These are phyloP conservation scores for Hortaea sp. DNA, from an alignment of 2,329 filamentous ascomycete genomes.

Conservation along the genomic window DNA sequence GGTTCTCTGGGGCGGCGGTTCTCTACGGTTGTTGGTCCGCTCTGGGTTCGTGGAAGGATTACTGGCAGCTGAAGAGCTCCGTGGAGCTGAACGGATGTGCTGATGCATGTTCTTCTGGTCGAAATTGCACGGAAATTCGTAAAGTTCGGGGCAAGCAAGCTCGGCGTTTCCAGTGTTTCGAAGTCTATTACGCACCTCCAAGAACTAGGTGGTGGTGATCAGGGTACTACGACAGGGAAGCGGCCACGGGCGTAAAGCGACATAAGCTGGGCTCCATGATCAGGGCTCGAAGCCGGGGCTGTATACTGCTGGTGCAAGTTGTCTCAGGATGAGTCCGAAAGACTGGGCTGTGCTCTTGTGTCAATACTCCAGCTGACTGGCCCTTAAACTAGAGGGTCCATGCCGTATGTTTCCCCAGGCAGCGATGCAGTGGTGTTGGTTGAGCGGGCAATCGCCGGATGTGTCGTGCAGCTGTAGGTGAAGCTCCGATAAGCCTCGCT, in stretches of 20 bases:
- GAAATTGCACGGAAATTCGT: not conserved
- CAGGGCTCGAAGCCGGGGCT: not conserved
- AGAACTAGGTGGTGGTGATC: not conserved
- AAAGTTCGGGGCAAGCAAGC: not conserved
- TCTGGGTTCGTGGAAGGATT: conserved; percentile 62
- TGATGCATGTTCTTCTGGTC: conserved; percentile 62
- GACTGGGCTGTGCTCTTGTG: not conserved
- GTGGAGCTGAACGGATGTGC: conserved; percentile 66
- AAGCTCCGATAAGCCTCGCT: not conserved
- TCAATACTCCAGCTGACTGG: not conserved
- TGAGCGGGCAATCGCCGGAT: not conserved
- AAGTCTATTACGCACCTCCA: not conserved
- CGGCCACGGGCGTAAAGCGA: not conserved
- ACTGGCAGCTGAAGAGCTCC: conserved; percentile 61
- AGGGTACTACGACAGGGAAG: not conserved
- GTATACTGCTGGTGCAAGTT: not conserved
- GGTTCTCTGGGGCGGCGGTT: conserved; percentile 43
- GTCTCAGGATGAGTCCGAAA: not conserved
- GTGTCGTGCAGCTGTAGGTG: not conserved
- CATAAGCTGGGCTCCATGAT: conserved; percentile 2
- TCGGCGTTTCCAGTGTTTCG: not conserved
- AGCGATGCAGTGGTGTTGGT: not conserved
- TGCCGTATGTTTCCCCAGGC: not conserved
- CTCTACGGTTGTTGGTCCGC: conserved; percentile 63
- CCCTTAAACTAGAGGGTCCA: not conserved